Base-by-base conservation (phyloP, 176 grass and related monocot species). In the Oryza glaberrima region DNA sequence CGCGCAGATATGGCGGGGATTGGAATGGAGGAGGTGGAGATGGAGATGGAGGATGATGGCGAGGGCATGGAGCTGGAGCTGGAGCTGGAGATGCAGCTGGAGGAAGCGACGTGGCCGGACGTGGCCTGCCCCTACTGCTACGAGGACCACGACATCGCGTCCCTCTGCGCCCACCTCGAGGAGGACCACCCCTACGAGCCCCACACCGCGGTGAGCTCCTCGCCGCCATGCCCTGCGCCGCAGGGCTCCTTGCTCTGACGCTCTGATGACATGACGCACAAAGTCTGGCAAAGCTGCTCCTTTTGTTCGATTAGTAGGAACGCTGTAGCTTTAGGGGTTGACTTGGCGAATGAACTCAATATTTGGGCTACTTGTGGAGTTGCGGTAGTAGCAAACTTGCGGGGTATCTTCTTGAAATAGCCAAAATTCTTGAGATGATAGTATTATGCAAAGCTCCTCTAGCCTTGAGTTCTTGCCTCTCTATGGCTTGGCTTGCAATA, bases 101-200 rank as follows among this genome's bases (percentile, higher is more conserved):
- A 94, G 16, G 87, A 93, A 67, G 88, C 87, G 34, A 84, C 83
- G 26, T 92, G 91, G 78, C 89, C 88, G 8, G 96, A 95, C 45
- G 89, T 95, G 6, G 83, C 93, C 2, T 98, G 96, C 86, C 96
- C 96, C 2, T 95, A 98, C 83, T 98, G 96, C 96, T 98, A 95
- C 86, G 93, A 95, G 70, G 96, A 95, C 88, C 90, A 98, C 82
- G 96, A 98, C 77, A 83, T 95, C 77, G 77, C 88, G 3, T 95
- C 96, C 15, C 89, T 95, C 68, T 98, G 93, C 70, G 77, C 79
- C 58, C 96, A 98, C 82, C 91, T 98, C 75, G 93, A 94, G 83
- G 96, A 98, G 75, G 96, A 98, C 40, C 96, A 98, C 79, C 91
- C 91, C 40, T 98, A 92, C 46, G 96, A 95, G 60, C 92, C 89